A percentile compares a stretch with the other conserved stretches of the same genome.
Evolutionary conservation across 441 rosid species (phyloP).

Genomic region (Melastoma candidum): DNA sequence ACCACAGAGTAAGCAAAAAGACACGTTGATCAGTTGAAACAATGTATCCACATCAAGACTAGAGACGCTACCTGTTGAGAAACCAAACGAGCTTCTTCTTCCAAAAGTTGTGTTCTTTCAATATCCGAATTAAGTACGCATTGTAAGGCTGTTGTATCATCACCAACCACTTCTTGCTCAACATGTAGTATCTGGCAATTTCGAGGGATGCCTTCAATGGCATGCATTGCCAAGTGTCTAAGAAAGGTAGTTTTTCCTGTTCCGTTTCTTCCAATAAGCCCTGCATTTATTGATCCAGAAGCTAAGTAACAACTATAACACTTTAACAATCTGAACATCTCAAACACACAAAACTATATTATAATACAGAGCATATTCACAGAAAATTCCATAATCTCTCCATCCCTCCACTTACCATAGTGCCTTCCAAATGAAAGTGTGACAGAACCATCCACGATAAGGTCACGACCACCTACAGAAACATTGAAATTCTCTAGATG

Average conservation of each 20-base stretch:
- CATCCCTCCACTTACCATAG: constrained; percentile 44
- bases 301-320: no score
- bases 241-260: constrained; percentile 97
- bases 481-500: constrained; percentile 87
- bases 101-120: constrained; percentile 73
- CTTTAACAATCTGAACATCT: no score
- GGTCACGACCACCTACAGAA: constrained; percentile 97
- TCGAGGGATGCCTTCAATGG: constrained; percentile 91
- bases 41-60: constrained; percentile 20
- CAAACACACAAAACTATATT: no score
- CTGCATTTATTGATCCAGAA: constrained; percentile 23
- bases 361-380: no score
- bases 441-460: constrained; percentile 77
- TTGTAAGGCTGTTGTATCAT: constrained; percentile 76
- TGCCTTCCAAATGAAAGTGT: constrained; percentile 94
- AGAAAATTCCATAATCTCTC: no score
- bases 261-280: constrained; percentile 97
- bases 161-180: constrained; percentile 97
- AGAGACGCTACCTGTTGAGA: constrained; percentile 48
- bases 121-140: constrained; percentile 87
- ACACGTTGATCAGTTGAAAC: not conserved
- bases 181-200: constrained; percentile 97
- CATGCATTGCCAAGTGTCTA: constrained; percentile 96
- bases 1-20: not conserved
- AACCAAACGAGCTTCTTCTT: constrained; percentile 63